phyloP scores from a whole-genome alignment of 306 rosid species.

The Arachis stenosperma region DNA sequence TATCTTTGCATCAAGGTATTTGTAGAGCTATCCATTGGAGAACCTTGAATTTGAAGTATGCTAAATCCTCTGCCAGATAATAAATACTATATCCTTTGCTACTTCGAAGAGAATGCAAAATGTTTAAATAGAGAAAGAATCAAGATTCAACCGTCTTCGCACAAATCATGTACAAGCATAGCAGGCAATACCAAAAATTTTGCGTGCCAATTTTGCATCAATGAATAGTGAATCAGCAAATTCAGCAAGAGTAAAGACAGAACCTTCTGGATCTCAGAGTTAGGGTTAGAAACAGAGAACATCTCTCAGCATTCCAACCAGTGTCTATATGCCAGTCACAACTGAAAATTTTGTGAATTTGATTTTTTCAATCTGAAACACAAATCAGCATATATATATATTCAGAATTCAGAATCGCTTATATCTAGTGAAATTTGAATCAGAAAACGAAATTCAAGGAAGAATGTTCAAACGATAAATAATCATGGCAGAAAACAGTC shows the following conservation, averaged over 20 bases:
- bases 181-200: conserved; percentile 40
- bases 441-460: not conserved
- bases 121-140: not conserved
- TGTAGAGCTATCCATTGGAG: conserved; percentile 50
- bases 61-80: conserved; percentile 29
- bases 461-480: not conserved
- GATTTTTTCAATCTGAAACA: conserved; percentile 37
- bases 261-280: conserved; percentile 42
- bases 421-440: not conserved
- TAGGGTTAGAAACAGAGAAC: conserved; percentile 44
- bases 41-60: conserved; percentile 20
- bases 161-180: conserved; percentile 44
- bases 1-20: conserved; percentile 55
- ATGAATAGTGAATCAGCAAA: conserved; percentile 34
- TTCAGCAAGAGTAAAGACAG: conserved; percentile 33
- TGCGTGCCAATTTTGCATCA: conserved; percentile 42
- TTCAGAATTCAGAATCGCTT: conserved; percentile 2
- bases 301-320: conserved; percentile 62
- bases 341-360: conserved; percentile 27
- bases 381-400: conserved; percentile 26
- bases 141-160: conserved; percentile 54
- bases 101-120: not conserved
- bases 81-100: conserved; percentile 28
- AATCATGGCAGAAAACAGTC: too few relatives aligned
- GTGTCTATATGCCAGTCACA: conserved; percentile 36